Evolutionary conservation across 148 eudicot species (phyloP).

Genomic region (Arbutus unedo): DNA sequence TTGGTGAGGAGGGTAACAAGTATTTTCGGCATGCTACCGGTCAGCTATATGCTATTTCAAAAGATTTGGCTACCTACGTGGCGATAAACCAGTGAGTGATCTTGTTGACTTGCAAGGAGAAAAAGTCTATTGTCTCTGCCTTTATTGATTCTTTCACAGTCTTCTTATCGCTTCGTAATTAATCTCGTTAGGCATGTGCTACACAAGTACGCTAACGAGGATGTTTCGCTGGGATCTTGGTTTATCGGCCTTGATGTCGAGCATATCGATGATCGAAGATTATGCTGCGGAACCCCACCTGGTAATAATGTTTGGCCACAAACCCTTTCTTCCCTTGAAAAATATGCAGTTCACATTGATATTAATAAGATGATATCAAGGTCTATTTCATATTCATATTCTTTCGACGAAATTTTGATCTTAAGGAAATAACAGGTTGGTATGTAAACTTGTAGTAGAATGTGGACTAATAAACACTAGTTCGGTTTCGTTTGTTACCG

Average conservation of each 20-base stretch:
- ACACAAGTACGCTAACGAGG: conserved; percentile 54
- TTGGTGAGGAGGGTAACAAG: conserved; percentile 67
- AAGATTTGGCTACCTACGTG: conserved; percentile 59
- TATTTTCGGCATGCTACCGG: conserved; percentile 77
- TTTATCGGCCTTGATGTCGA: conserved; percentile 53
- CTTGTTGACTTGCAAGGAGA: neutral
- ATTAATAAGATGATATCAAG: neutral
- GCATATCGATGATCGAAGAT: conserved; percentile 49
- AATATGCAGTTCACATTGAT: neutral
- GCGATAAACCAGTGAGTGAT: conserved; percentile 51
- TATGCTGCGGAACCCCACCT: conserved; percentile 51
- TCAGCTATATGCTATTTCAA: conserved; percentile 65
- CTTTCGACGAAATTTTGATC: neutral
- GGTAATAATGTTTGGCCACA: conserved; percentile 23
- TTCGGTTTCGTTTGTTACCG: conserved; percentile 7
- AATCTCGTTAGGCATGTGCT: conserved; percentile 38
- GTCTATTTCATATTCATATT: neutral
- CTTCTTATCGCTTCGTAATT: neutral
- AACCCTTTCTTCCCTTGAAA: neutral
- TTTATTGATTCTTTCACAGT: neutral
- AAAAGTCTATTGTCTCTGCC: neutral
- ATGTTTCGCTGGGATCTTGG: conserved; percentile 55
- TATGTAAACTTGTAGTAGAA: neutral
- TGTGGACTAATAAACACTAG: neutral
- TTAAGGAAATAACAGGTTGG: neutral